These are phyloP conservation scores for Russula emetica DNA, from an alignment of 768 basidiomycete genomes.

Conservation along the genomic window DNA sequence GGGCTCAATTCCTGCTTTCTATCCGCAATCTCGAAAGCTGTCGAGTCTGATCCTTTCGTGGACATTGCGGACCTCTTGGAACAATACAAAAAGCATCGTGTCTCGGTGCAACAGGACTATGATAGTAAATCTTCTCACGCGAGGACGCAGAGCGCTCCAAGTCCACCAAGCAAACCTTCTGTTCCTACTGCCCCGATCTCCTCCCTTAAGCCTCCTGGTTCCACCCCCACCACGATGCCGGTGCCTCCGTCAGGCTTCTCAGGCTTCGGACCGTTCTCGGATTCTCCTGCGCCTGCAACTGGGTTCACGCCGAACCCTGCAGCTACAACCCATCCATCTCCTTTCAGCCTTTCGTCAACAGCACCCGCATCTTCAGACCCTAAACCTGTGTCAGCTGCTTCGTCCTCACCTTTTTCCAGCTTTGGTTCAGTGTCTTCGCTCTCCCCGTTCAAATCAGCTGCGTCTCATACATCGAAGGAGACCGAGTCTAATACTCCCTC, in stretches of 20 bases:
- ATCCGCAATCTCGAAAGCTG: constrained; percentile 50
- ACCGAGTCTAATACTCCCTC: background rate
- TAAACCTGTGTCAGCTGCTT: constrained; percentile 1
- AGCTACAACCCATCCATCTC: constrained; percentile 25
- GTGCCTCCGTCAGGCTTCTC: constrained; percentile 40
- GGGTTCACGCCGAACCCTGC: constrained; percentile 27
- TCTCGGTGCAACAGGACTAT: constrained; percentile 52
- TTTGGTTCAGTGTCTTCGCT: constrained; percentile 1
- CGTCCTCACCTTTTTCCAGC: constrained; percentile 2
- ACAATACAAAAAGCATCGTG: constrained; percentile 55
- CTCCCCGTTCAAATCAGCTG: constrained; percentile 6
- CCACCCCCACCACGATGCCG: constrained; percentile 33
- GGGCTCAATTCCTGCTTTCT: constrained; percentile 68
- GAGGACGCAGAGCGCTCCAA: constrained; percentile 2
- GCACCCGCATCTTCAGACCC: constrained; percentile 10
- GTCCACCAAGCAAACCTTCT: constrained; percentile 5
- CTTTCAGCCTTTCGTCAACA: constrained; percentile 17
- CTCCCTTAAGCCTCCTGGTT: constrained; percentile 3
- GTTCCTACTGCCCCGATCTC: background rate
- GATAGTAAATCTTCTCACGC: constrained; percentile 35
- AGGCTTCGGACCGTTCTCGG: constrained; percentile 35
- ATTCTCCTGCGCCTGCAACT: constrained; percentile 32
- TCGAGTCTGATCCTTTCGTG: constrained; percentile 67
- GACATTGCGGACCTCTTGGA: constrained; percentile 55
- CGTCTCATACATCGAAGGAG: constrained; percentile 1